A percentile compares a stretch with the other conserved stretches of the same genome.
Evolutionary conservation across 768 basidiomycete genomes (phyloP).

Genomic region (Xerocomellus dryophilus): DNA sequence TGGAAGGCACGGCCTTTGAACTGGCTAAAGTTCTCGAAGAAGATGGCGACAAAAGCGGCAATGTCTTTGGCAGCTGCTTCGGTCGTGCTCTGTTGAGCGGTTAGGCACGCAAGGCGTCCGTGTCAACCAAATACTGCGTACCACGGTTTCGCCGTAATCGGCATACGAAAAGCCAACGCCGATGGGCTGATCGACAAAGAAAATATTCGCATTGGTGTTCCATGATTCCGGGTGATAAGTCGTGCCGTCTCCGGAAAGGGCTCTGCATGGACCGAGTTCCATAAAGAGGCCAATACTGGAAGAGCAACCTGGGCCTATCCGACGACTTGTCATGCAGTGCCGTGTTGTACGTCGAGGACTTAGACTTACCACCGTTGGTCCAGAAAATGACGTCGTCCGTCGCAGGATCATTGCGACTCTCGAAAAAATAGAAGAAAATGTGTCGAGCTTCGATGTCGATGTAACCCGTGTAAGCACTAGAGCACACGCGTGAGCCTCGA

Average conservation of each 20-base stretch:
- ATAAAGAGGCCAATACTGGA: conserved; percentile 66
- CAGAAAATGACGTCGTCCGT: conserved; percentile 59
- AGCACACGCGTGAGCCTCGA: not conserved
- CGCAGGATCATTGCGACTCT: conserved; percentile 56
- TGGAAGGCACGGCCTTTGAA: conserved; percentile 68
- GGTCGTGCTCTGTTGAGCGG: conserved; percentile 46
- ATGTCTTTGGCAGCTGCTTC: conserved; percentile 70
- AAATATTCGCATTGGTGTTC: conserved; percentile 58
- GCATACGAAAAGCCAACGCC: conserved; percentile 48
- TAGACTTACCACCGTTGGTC: conserved; percentile 53
- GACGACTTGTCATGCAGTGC: not conserved
- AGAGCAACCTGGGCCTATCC: conserved; percentile 46
- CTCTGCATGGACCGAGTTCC: conserved; percentile 73
- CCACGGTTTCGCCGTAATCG: conserved; percentile 41
- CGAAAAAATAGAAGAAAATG: conserved; percentile 75
- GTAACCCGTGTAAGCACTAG: conserved; percentile 61
- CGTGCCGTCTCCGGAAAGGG: conserved; percentile 48
- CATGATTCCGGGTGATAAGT: conserved; percentile 59
- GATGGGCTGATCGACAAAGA: conserved; percentile 47
- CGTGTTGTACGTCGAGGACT: not conserved
- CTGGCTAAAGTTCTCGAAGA: conserved; percentile 69
- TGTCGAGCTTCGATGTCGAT: conserved; percentile 65
- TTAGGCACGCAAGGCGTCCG: not conserved
- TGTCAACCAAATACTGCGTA: conserved; percentile 20
- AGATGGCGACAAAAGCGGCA: conserved; percentile 66